Evolutionary conservation across 805 yeast species (phyloP), one percentile per base, ranked within the genome.

Genomic region (Metahyphopichia silvanorum): DNA sequence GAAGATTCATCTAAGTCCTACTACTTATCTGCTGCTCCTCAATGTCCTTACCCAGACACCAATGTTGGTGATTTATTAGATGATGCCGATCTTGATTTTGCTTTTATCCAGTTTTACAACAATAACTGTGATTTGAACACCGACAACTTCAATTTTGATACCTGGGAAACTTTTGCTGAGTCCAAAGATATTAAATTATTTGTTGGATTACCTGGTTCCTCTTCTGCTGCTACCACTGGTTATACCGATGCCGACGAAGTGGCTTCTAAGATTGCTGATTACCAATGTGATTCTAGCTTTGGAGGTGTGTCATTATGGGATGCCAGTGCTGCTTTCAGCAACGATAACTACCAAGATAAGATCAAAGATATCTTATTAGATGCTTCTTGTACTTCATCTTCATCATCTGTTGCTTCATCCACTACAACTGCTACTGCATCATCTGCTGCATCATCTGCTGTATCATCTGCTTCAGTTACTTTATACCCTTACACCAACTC

Each of bases 21-120:
- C 63, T 85, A 81, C 55, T 63, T 87, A 27, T 78, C 94, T 33
- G 95, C 95, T 43, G 91, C 96, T 41, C 96, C 96, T 14, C 96
- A 87, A 64, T 89, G 96, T 65, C 82, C 78, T 16, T 83, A 79
- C 55, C 95, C 96, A 13, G 96, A 88, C 63, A 80, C 42, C 7
- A 45, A 48, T 16, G 42, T 55, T 14, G 56, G 57, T 14, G 46
- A 41, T 14, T 40, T 54, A 16, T 39, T 60, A 27, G 34, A 43
- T 76, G 29, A 71, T 58, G 78, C 86, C 8, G 66, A 75, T 23
- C 67, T 88, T 44, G 96, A 88, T 60, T 86, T 78, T 56, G 83
- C 86, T 4, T 86, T 85, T 53, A 72, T 89, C 43, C 96, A 87
- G 63, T 88, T 88, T 63, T 88, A 87, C 72, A 88, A 88, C 74